Percentiles rank a stretch among this genome's conserved stretches.
phyloP scores from a whole-genome alignment of 1,284 basidiomycete species.

The Xerocomus alliaceus region DNA sequence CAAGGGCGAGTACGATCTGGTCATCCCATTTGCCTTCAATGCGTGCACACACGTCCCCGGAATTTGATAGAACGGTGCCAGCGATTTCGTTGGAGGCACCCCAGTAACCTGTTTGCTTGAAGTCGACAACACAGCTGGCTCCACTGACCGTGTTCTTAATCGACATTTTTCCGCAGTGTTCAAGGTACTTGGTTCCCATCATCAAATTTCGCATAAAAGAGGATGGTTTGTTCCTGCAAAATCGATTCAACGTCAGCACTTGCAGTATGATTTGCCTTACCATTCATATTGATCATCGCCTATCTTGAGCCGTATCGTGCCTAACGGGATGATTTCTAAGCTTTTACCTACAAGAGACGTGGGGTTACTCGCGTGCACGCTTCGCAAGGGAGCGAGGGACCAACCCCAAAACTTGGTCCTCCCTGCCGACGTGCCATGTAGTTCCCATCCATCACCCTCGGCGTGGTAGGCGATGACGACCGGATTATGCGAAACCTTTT shows the following conservation, averaged over 20 bases:
- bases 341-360: slow-evolving; percentile 68
- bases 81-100: slow-evolving; percentile 77
- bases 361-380: slow-evolving; percentile 21
- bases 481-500: slow-evolving; percentile 90
- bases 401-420: slow-evolving; percentile 91
- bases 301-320: slow-evolving; percentile 68
- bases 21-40: slow-evolving; percentile 89
- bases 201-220: slow-evolving; percentile 90
- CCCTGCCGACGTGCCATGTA: slow-evolving; percentile 74
- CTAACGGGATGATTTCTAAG: slow-evolving; percentile 82
- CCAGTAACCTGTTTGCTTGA: slow-evolving; percentile 87
- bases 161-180: slow-evolving; percentile 78
- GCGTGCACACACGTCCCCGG: slow-evolving; percentile 60
- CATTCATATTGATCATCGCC: slow-evolving; percentile 72
- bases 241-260: slow-evolving; percentile 6
- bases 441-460: slow-evolving; percentile 77
- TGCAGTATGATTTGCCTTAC: slow-evolving; percentile 46
- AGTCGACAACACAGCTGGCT: slow-evolving; percentile 72
- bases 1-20: slow-evolving; percentile 68
- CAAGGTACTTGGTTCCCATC: slow-evolving; percentile 89
- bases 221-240: slow-evolving; percentile 78
- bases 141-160: slow-evolving; percentile 68
- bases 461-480: slow-evolving; percentile 85
- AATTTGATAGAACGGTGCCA: slow-evolving; percentile 62
- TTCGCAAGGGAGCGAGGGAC: slow-evolving; percentile 33